Conservation (phyloP, 345 rosid genomes). For the Capsella bursapastoris region DNA sequence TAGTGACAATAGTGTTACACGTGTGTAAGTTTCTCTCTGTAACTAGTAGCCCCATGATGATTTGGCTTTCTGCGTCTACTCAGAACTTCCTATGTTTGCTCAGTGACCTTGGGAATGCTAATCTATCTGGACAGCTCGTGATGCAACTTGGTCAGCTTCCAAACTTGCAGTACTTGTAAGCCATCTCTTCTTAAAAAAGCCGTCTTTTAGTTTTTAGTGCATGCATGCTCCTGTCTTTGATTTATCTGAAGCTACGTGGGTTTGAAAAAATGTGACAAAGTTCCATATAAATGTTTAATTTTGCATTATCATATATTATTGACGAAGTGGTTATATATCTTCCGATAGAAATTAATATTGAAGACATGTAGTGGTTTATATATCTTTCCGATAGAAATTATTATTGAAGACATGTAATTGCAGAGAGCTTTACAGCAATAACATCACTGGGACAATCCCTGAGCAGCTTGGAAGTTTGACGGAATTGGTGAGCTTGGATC, state of each 20-base stretch:
- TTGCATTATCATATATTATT: constrained; percentile 1
- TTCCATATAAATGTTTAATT: not conserved
- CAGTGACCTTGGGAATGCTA: constrained; percentile 56
- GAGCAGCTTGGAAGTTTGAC: constrained; percentile 85
- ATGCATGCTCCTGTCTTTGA: constrained; percentile 1
- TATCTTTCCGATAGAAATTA: not conserved
- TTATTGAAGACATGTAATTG: constrained; percentile 28
- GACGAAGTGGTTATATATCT: not conserved
- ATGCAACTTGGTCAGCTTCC: constrained; percentile 56
- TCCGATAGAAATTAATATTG: not conserved
- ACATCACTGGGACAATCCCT: constrained; percentile 70
- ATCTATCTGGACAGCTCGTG: constrained; percentile 50
- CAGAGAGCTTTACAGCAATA: constrained; percentile 89
- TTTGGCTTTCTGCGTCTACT: constrained; percentile 18
- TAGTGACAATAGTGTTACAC: constrained; percentile 76
- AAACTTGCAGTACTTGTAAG: constrained; percentile 94
- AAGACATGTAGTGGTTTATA: constrained; percentile 8
- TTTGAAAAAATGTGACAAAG: not conserved
- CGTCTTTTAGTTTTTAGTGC: not conserved
- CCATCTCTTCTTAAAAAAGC: constrained; percentile 12
- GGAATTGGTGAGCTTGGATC: constrained; percentile 92
- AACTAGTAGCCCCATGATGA: constrained; percentile 8
- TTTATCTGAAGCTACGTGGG: not conserved
- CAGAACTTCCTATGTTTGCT: constrained; percentile 5
- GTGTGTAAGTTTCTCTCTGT: constrained; percentile 71